phyloP scores from a whole-genome alignment of 176 grass and related monocot species.

The Eleusine indica region DNA sequence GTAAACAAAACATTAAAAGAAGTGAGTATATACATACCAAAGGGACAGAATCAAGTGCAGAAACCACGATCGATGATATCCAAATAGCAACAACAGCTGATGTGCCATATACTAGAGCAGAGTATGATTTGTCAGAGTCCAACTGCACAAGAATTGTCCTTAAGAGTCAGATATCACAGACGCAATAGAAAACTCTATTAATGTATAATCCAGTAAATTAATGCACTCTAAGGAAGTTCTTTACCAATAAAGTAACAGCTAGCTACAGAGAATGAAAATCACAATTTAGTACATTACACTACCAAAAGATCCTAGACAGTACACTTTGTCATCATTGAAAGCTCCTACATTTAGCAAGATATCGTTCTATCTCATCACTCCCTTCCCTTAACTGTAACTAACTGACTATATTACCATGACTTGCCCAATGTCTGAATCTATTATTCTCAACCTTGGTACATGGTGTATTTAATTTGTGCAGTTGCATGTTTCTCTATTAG shows the following conservation, averaged over 20 bases:
- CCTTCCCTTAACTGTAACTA: neutral
- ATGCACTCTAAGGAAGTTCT: neutral
- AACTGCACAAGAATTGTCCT: constrained; percentile 52
- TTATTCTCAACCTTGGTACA: neutral
- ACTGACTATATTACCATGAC: neutral
- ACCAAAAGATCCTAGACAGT: neutral
- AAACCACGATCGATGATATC: constrained; percentile 72
- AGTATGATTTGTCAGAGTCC: constrained; percentile 61
- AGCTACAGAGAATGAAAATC: neutral
- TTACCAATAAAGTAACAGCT: neutral
- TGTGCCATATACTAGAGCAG: constrained; percentile 61
- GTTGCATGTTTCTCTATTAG: neutral
- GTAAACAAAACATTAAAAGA: neutral
- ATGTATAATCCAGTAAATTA: neutral
- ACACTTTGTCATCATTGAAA: neutral
- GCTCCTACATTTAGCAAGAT: neutral
- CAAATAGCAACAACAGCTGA: constrained; percentile 60
- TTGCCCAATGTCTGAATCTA: neutral
- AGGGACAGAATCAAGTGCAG: constrained; percentile 74
- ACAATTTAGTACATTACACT: neutral
- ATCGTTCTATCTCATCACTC: neutral
- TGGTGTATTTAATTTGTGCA: neutral
- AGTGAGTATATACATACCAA: constrained; percentile 48
- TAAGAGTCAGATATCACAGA: neutral
- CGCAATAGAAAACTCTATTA: constrained; percentile 15